These are phyloP conservation scores for Colletotrichum sp. DNA, from an alignment of 2,329 filamentous ascomycete genomes.

Conservation along the genomic window DNA sequence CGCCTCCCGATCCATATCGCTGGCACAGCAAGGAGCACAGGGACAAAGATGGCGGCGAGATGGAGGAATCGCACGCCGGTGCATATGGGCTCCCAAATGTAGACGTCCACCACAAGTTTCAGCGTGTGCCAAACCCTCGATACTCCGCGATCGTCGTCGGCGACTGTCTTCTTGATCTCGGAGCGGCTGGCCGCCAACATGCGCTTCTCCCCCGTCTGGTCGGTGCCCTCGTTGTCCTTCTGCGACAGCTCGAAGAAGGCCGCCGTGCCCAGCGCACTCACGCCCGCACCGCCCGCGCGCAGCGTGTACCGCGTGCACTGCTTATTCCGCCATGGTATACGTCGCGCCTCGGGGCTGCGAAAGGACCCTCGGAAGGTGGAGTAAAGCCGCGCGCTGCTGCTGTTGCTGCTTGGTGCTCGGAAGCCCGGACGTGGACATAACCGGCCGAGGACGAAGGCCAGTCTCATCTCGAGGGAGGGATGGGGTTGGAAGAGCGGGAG, in stretches of 20 bases:
- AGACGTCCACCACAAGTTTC: conserved; percentile 72
- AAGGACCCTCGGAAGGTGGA: conserved; percentile 10
- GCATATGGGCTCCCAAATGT: conserved; percentile 83
- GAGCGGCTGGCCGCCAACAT: conserved; percentile 85
- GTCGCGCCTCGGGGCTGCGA: conserved; percentile 22
- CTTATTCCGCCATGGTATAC: conserved; percentile 27
- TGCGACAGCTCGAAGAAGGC: conserved; percentile 65
- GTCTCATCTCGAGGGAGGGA: conserved; percentile 47
- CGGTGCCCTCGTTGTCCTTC: conserved; percentile 51
- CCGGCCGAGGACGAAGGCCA: conserved; percentile 46
- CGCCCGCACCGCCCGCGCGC: conserved; percentile 44
- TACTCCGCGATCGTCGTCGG: conserved; percentile 65
- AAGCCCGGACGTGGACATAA: conserved; percentile 44
- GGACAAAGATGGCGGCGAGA: conserved; percentile 86
- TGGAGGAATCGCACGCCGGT: conserved; percentile 90
- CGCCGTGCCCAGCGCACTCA: conserved; percentile 53
- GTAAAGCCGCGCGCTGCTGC: conserved; percentile 18
- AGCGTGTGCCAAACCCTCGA: conserved; percentile 62
- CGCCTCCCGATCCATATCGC: conserved; percentile 78
- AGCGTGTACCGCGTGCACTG: conserved; percentile 33
- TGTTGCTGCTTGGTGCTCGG: conserved; percentile 28
- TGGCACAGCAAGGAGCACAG: conserved; percentile 82
- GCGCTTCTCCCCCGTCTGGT: conserved; percentile 77
- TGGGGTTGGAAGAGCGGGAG: not conserved
- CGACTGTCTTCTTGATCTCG: conserved; percentile 75